phyloP scores from a whole-genome alignment of 768 basidiomycete genomes.

The Austroboletus festivus region DNA sequence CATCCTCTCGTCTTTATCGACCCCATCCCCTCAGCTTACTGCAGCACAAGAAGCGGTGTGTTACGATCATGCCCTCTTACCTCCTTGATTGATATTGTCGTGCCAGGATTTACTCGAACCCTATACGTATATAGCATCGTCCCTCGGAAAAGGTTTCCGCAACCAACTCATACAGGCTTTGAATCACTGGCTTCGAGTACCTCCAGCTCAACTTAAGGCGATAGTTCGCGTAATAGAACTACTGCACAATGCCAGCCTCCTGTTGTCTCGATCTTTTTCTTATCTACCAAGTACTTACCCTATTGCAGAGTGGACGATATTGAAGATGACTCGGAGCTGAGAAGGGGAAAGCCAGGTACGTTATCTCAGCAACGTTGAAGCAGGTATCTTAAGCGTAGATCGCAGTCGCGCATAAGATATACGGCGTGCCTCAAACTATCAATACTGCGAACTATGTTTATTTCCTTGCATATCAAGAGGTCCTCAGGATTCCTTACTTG shows the following conservation, averaged over 20 bases:
- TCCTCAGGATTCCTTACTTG: slow-evolving; percentile 40
- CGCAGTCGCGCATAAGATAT: slow-evolving; percentile 95
- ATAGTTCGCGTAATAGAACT: slow-evolving; percentile 83
- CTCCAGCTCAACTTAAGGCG: slow-evolving; percentile 60
- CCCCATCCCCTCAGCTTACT: slow-evolving; percentile 22
- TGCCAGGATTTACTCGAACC: slow-evolving; percentile 72
- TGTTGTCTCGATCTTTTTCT: slow-evolving; percentile 48
- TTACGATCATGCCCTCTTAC: neutral
- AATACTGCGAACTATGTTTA: slow-evolving; percentile 97
- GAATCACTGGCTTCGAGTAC: slow-evolving; percentile 89
- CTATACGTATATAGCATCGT: slow-evolving; percentile 77
- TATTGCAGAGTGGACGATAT: slow-evolving; percentile 83
- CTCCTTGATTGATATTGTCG: neutral
- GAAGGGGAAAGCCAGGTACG: slow-evolving; percentile 82
- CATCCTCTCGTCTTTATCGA: slow-evolving; percentile 30
- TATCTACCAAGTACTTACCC: neutral
- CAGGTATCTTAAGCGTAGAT: neutral
- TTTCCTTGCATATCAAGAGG: slow-evolving; percentile 87
- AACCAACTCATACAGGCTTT: slow-evolving; percentile 85
- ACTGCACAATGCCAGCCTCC: slow-evolving; percentile 89
- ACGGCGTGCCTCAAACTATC: slow-evolving; percentile 93
- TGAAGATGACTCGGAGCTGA: slow-evolving; percentile 86
- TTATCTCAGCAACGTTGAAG: neutral
- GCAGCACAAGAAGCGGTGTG: slow-evolving; percentile 26
- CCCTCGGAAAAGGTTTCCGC: slow-evolving; percentile 91